Evolutionary conservation across 768 basidiomycete species (phyloP), one percentile per base, ranked within the genome.

Genomic region (Lentinula aciculospora): DNA sequence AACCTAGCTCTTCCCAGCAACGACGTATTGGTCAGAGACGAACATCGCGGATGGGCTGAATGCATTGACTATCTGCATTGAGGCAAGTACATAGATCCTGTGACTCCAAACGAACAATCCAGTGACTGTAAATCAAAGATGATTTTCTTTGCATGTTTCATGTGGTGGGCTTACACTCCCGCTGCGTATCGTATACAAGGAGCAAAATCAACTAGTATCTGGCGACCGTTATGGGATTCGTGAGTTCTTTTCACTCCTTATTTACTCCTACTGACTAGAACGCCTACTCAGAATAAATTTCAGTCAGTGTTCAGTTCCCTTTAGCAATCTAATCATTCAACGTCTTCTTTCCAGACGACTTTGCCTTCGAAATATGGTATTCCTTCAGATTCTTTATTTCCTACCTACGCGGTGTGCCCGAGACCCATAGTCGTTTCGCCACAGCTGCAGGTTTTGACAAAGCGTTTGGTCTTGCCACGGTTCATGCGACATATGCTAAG

Each of bases 1-100:
- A n/a, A n/a, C n/a, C n/a, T n/a, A n/a, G n/a, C 21, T 9, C 27
- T 21, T 27, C 29, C 63, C 64, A 82, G 91, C 73, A 17, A 92
- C 91, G 0, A 42, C 79, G 56, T 93, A 85, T 66, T 94, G 94
- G 93, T 90, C 92, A 2, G 71, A 76, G 32, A 85, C 87, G 3
- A 95, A 96, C 66, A 83, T 96, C 50, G 81, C 91, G 0, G 81
- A 96, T 59, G 94, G 94, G 1, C 71, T 95, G 28, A 89, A 84
- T 60, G 92, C 94, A 0, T 76, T 97, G 3, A 75, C 88, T 15
- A 91, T 85, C 27, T 91, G 89, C 62, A 82, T 95, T 51, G 94
- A 96, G 81, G 90, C 89, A 62, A 54, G 68, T 58, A 29, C 40
- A 21, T 42, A 51, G 27, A 17, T 0, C 7, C 28, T n/a, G 44